Percentiles rank a stretch among this genome's conserved stretches.
phyloP scores from a whole-genome alignment of 495 filamentous ascomycete genomes.

The Xylaria sp. region DNA sequence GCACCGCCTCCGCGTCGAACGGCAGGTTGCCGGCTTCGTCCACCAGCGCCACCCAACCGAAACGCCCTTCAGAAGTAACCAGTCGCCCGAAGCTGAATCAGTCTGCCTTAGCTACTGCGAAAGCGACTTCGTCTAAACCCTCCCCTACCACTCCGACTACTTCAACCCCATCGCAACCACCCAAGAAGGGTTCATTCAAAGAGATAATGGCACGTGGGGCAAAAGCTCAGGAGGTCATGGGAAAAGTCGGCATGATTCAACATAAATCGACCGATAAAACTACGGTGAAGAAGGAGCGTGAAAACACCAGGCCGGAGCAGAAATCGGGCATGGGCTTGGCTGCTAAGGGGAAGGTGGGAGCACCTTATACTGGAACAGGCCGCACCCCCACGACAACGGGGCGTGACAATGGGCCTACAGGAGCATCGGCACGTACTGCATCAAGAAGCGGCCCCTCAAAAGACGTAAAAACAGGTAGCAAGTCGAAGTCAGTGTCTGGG shows the following conservation, averaged over 20 bases:
- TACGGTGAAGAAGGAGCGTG: conserved; percentile 54
- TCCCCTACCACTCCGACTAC: conserved; percentile 37
- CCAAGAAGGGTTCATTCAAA: conserved; percentile 70
- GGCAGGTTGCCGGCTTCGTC: conserved; percentile 22
- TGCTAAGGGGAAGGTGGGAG: conserved; percentile 34
- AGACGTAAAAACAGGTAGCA: conserved; percentile 28
- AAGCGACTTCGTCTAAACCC: conserved; percentile 32
- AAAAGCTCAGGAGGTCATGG: conserved; percentile 55
- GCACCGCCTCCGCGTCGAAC: conserved; percentile 30
- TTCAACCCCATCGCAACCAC: conserved; percentile 46
- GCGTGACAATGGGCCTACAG: conserved; percentile 34
- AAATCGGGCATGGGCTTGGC: conserved; percentile 29
- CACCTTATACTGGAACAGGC: conserved; percentile 34
- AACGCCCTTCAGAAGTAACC: conserved; percentile 21
- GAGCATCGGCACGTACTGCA: conserved; percentile 27
- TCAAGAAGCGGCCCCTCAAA: conserved; percentile 34
- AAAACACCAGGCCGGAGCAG: conserved; percentile 47
- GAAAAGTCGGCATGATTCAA: conserved; percentile 60
- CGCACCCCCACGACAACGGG: conserved; percentile 31
- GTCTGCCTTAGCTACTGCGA: conserved; percentile 29
- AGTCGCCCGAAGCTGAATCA: conserved; percentile 33
- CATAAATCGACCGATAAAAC: conserved; percentile 59
- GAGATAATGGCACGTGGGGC: conserved; percentile 73
- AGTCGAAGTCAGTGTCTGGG: conserved; percentile 27
- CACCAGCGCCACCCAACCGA: conserved; percentile 30